Conservation (phyloP, 2,329 filamentous ascomycete species). For the Cercospora sp. region DNA sequence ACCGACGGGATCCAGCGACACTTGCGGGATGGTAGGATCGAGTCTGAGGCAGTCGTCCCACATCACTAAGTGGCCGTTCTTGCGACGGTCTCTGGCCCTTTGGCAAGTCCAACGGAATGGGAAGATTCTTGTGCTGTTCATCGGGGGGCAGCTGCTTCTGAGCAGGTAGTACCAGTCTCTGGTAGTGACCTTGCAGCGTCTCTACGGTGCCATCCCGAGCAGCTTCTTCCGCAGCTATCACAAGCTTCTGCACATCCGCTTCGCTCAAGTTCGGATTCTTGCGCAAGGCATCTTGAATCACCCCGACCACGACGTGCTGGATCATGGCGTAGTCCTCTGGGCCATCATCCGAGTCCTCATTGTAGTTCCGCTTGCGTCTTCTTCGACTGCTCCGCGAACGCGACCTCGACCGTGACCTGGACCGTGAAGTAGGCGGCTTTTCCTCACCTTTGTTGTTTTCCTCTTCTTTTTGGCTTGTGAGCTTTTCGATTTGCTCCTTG, state of each 20-base stretch:
- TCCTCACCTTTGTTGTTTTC: slow-evolving; percentile 34
- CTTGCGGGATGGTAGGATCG: slow-evolving; percentile 1
- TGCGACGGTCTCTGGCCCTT: neutral
- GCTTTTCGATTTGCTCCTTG: slow-evolving; percentile 34
- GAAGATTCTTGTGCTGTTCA: slow-evolving; percentile 8
- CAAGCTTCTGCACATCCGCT: slow-evolving; percentile 44
- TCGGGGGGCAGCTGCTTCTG: neutral
- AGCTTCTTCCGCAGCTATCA: slow-evolving; percentile 44
- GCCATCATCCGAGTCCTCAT: slow-evolving; percentile 10
- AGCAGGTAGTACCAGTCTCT: slow-evolving; percentile 18
- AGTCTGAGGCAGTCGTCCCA: neutral
- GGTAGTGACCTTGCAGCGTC: slow-evolving; percentile 39
- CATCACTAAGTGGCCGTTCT: neutral
- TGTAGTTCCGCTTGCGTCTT: slow-evolving; percentile 4
- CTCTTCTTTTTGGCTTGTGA: slow-evolving; percentile 18
- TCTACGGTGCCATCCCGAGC: slow-evolving; percentile 46
- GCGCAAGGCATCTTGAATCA: slow-evolving; percentile 48
- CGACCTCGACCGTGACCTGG: slow-evolving; percentile 20
- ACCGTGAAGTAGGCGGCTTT: slow-evolving; percentile 20
- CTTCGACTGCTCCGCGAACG: slow-evolving; percentile 15
- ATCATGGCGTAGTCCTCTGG: slow-evolving; percentile 23
- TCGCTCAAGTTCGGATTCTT: slow-evolving; percentile 44
- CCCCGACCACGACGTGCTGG: slow-evolving; percentile 48
- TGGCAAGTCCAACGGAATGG: slow-evolving; percentile 10
- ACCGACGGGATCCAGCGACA: neutral